These are phyloP conservation scores for Zelopaecilomyces penicillatus DNA, from an alignment of 2,329 filamentous ascomycete species.

Conservation along the genomic window DNA sequence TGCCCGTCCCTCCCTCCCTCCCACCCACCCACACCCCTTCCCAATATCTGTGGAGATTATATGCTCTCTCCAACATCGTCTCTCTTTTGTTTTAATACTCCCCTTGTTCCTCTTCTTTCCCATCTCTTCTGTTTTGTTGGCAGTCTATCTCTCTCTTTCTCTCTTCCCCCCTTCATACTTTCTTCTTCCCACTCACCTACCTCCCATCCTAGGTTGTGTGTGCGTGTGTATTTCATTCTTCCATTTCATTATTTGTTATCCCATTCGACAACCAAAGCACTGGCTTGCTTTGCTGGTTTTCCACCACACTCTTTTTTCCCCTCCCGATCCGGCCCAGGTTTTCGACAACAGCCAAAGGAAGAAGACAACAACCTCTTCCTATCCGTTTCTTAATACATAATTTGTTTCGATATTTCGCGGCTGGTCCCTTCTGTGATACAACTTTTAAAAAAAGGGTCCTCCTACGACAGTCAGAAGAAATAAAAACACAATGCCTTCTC, in stretches of 20 bases:
- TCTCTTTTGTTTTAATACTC: neutral
- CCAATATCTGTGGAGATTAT: no score
- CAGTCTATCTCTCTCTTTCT: conserved; percentile 3
- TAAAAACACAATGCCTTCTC: conserved; percentile 21
- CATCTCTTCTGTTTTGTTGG: conserved; percentile 5
- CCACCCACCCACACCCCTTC: no score
- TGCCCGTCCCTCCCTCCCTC: no score
- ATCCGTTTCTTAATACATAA: conserved; percentile 1
- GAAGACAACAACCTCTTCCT: conserved; percentile 3
- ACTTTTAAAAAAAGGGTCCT: neutral
- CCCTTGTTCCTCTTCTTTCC: conserved; percentile 2
- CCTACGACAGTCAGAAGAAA: conserved; percentile 10
- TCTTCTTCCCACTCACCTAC: neutral
- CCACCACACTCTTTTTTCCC: conserved; percentile 7
- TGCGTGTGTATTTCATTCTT: conserved; percentile 5
- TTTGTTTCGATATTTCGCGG: conserved; percentile 3
- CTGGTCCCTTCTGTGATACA: conserved; percentile 1
- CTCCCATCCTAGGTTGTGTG: neutral
- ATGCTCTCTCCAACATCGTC: neutral
- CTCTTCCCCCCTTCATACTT: neutral
- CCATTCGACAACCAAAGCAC: conserved; percentile 4
- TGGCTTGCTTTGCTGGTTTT: conserved; percentile 12
- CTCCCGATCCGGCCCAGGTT: conserved; percentile 1
- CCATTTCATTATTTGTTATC: neutral
- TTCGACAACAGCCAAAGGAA: conserved; percentile 1